Conservation (phyloP, 106 monocot species). For the Acorus calamus region DNA sequence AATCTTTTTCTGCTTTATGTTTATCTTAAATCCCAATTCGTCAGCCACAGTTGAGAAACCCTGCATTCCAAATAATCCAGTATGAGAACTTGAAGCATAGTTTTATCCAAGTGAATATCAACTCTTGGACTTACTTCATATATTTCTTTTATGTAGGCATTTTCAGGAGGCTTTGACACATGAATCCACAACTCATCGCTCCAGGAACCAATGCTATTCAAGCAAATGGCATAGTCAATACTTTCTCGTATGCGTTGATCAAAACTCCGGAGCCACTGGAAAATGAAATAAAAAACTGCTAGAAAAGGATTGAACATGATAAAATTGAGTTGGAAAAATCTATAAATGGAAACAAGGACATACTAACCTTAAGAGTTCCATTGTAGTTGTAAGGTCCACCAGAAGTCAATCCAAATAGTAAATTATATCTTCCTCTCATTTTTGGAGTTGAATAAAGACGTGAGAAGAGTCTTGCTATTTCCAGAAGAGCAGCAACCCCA, state of each 20-base stretch:
- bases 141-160: conserved; percentile 85
- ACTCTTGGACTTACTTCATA: conserved; percentile 47
- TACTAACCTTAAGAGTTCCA: conserved; percentile 83
- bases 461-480: conserved; percentile 91
- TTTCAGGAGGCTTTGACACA: conserved; percentile 97
- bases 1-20: conserved; percentile 95
- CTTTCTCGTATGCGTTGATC: conserved; percentile 93
- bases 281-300: not conserved
- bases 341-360: not conserved
- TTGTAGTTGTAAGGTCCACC: conserved; percentile 99
- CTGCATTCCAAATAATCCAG: conserved; percentile 31
- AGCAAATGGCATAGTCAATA: conserved; percentile 98
- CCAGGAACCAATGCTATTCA: conserved; percentile 90
- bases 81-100: not conserved
- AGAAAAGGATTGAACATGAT: not conserved
- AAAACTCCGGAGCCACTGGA: conserved; percentile 89
- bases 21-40: conserved; percentile 64
- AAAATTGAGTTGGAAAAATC: not conserved
- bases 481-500: conserved; percentile 86
- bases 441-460: conserved; percentile 86
- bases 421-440: conserved; percentile 82
- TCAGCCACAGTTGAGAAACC: conserved; percentile 71
- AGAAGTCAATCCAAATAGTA: conserved; percentile 99
- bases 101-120: not conserved
- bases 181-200: conserved; percentile 82